Conservation (phyloP, 2,329 filamentous ascomycete species). For the Blastomyces emzantsi region DNA sequence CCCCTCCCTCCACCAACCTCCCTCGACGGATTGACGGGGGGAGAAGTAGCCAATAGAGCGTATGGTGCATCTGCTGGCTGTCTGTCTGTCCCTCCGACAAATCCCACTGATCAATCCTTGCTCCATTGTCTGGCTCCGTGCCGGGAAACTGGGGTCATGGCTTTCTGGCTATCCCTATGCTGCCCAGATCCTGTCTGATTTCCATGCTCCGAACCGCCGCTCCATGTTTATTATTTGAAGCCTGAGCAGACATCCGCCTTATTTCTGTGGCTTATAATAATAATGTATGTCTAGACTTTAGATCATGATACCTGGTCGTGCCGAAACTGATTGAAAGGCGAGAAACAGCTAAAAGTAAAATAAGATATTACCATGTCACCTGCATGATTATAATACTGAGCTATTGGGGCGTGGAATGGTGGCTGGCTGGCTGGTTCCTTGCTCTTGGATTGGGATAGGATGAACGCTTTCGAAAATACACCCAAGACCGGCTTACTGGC, state of each 20-base stretch:
- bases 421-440: constrained; percentile 1
- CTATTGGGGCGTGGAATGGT: neutral
- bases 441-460: neutral
- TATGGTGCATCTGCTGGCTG: neutral
- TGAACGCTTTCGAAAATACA: neutral
- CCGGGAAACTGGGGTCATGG: neutral
- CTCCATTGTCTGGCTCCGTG: neutral
- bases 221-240: neutral
- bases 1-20: neutral
- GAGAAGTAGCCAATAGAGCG: neutral
- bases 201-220: neutral
- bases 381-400: neutral
- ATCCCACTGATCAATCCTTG: constrained; percentile 7
- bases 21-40: neutral
- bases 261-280: neutral
- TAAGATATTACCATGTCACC: neutral
- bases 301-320: neutral
- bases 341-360: neutral
- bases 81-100: neutral
- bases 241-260: neutral
- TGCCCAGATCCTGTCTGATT: neutral
- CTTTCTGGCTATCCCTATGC: neutral
- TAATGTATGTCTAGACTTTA: neutral
- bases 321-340: neutral
- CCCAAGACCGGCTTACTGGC: neutral